phyloP scores from a whole-genome alignment of 345 rosid genomes.

The Acer yangbiense region DNA sequence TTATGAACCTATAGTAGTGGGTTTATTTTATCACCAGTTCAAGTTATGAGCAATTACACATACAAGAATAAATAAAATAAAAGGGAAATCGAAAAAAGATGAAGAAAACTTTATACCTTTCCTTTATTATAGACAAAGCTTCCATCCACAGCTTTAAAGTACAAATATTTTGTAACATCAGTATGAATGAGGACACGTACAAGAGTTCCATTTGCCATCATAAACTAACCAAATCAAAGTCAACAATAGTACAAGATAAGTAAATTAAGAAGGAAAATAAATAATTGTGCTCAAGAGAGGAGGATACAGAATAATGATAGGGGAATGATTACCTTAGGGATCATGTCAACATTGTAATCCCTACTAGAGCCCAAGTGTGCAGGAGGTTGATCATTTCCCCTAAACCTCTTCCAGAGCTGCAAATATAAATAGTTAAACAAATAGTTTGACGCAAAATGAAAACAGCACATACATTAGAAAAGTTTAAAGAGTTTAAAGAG shows the following conservation, averaged over 20 bases:
- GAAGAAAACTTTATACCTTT: slow-evolving; percentile 57
- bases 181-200: slow-evolving; percentile 98
- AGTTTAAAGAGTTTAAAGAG: background rate
- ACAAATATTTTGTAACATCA: slow-evolving; percentile 87
- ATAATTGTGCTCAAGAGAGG: background rate
- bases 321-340: slow-evolving; percentile 75
- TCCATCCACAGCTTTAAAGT: slow-evolving; percentile 97
- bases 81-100: background rate
- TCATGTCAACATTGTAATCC: slow-evolving; percentile 98
- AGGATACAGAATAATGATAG: background rate
- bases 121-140: slow-evolving; percentile 89
- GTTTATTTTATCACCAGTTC: slow-evolving; percentile 1
- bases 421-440: slow-evolving; percentile 18
- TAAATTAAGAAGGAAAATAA: background rate
- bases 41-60: background rate
- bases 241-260: slow-evolving; percentile 2
- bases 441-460: slow-evolving; percentile 5
- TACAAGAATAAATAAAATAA: slow-evolving; percentile 5
- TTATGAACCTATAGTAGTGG: slow-evolving; percentile 68
- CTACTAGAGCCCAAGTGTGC: slow-evolving; percentile 89
- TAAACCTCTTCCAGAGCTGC: slow-evolving; percentile 96
- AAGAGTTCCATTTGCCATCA: slow-evolving; percentile 98
- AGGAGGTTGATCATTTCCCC: slow-evolving; percentile 88
- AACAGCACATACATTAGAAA: background rate
- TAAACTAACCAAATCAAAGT: slow-evolving; percentile 53